A percentile compares a stretch with the other conserved stretches of the same genome.
phyloP scores from a whole-genome alignment of 2,329 filamentous ascomycete genomes.

The Zymoseptoria pseudotritici region DNA sequence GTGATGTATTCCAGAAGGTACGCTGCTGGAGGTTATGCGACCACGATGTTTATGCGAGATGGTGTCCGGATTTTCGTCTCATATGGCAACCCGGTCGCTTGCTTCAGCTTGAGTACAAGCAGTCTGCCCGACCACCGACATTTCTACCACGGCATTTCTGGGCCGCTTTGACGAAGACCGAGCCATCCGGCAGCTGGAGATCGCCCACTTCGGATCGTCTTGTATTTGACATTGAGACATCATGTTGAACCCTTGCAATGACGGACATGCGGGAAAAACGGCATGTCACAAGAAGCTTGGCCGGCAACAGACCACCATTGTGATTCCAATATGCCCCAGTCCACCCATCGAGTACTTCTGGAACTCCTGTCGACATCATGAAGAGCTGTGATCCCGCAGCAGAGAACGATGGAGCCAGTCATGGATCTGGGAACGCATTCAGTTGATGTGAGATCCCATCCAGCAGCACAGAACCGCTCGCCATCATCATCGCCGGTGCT shows the following conservation, averaged over 20 bases:
- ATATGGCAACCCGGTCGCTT: no score
- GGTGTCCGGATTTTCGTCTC: neutral
- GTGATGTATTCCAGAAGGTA: neutral
- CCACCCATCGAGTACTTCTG: no score
- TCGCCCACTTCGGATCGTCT: neutral
- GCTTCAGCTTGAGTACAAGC: neutral
- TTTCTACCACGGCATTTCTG: neutral
- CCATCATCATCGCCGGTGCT: constrained; percentile 33
- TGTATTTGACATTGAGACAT: neutral
- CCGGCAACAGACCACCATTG: neutral
- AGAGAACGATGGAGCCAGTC: neutral
- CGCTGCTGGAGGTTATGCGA: no score
- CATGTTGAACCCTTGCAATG: neutral
- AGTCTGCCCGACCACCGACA: neutral
- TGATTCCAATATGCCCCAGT: neutral
- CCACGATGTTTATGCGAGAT: neutral
- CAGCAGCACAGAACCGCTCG: constrained; percentile 9
- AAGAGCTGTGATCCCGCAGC: neutral
- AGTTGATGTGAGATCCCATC: neutral
- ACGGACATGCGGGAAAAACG: neutral
- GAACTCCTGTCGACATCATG: neutral
- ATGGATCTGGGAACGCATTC: no score
- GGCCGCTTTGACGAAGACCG: neutral
- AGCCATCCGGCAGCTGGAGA: neutral
- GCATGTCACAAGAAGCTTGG: neutral